Conservation (phyloP, 116 monocot genomes). For the Dioscorea cayenensis region DNA sequence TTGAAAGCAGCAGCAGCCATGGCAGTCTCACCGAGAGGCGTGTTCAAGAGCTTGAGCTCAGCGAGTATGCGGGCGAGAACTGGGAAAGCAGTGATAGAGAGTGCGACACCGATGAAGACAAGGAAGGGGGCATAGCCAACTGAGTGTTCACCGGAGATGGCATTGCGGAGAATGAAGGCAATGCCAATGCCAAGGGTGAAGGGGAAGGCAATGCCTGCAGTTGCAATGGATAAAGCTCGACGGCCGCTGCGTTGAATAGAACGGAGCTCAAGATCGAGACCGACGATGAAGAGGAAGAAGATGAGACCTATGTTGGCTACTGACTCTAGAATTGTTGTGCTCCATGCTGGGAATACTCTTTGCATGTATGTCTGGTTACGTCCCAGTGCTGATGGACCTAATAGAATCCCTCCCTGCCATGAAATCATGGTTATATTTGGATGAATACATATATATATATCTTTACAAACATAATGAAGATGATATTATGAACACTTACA, state of each 20-base stretch:
- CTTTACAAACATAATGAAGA: no score
- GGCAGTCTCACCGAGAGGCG: conserved; percentile 35
- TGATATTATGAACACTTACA: conserved; percentile 9
- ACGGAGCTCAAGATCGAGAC: conserved; percentile 42
- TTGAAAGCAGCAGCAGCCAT: conserved; percentile 53
- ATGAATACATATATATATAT: no score
- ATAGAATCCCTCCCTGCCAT: conserved; percentile 38
- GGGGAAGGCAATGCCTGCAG: conserved; percentile 38
- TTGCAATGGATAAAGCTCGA: conserved; percentile 41
- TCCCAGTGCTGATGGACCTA: conserved; percentile 51
- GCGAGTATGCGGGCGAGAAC: conserved; percentile 52
- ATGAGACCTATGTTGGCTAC: conserved; percentile 51
- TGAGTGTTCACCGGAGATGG: conserved; percentile 19
- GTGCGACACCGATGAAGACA: conserved; percentile 55
- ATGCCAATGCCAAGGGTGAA: conserved; percentile 40
- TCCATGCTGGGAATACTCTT: conserved; percentile 46
- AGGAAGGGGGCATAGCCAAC: conserved; percentile 34
- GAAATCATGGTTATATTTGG: no score
- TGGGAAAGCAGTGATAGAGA: conserved; percentile 58
- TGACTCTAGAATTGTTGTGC: conserved; percentile 47
- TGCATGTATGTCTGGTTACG: conserved; percentile 35
- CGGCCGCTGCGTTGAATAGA: conserved; percentile 37
- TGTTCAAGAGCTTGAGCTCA: conserved; percentile 49
- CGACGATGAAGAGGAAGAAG: conserved; percentile 50
- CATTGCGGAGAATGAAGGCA: conserved; percentile 25